Evolutionary conservation across 2,329 filamentous ascomycete genomes (phyloP).

Genomic region (Alternaria viburni): DNA sequence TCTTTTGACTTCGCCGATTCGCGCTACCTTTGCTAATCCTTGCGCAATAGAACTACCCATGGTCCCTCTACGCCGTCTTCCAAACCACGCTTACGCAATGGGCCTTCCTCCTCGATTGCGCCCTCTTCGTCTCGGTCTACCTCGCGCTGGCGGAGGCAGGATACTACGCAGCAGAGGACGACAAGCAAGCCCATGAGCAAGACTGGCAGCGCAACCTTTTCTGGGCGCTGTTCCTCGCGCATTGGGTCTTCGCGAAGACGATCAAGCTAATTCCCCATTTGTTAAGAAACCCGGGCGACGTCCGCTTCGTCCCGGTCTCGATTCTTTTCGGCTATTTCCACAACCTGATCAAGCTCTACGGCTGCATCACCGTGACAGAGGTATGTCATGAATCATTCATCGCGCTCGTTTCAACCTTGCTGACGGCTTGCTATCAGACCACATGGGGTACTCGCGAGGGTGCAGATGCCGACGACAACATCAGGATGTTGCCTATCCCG

Average conservation of each 20-base stretch:
- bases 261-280: slow-evolving; percentile 91
- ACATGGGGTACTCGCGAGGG: slow-evolving; percentile 95
- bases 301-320: slow-evolving; percentile 81
- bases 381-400: slow-evolving; percentile 34
- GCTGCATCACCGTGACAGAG: slow-evolving; percentile 71
- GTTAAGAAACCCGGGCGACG: slow-evolving; percentile 79
- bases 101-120: slow-evolving; percentile 77
- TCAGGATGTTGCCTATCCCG: slow-evolving; percentile 48
- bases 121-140: slow-evolving; percentile 41
- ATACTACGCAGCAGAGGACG: slow-evolving; percentile 31
- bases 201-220: slow-evolving; percentile 35
- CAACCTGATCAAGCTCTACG: slow-evolving; percentile 89
- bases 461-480: slow-evolving; percentile 73
- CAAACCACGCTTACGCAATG: slow-evolving; percentile 91
- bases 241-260: slow-evolving; percentile 80
- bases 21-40: slow-evolving; percentile 33
- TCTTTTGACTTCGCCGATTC: slow-evolving; percentile 28
- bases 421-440: slow-evolving; percentile 64
- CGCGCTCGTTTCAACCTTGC: slow-evolving; percentile 11
- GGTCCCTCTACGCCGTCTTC: slow-evolving; percentile 93
- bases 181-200: slow-evolving; percentile 19
- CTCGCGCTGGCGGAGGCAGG: slow-evolving; percentile 40
- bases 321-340: slow-evolving; percentile 93
- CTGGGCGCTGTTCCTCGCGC: slow-evolving; percentile 43
- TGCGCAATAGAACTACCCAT: slow-evolving; percentile 73